Evolutionary conservation across 192 early-diverging fungal species (phyloP), one percentile per base, ranked within the genome.

Genomic region (Rhizophagus clarus): DNA sequence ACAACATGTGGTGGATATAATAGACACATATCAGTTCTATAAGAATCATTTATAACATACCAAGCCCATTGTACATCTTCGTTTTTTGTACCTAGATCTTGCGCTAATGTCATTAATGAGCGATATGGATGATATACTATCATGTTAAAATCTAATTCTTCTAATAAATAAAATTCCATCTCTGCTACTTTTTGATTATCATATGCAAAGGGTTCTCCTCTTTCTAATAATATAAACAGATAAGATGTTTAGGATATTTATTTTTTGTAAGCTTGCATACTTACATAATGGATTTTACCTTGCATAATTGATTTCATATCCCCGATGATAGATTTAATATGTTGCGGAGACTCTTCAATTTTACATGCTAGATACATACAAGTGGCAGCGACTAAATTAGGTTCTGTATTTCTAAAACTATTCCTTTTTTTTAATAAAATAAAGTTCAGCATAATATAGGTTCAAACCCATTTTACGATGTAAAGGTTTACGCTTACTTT

Each of bases 81-180:
- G 68, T 89, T 86, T 32, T 85, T 82, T 79, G 87, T 79, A 12
- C 85, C 88, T 24, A 90, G 79, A 26, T 89, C 88, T 56, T 87
- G 84, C 7, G 86, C 85, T 61, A 90, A 82, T 24, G 85, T 87
- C 1, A 88, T 90, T 2, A 98, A 86, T 6, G 93, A 88, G 29
- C 92, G 90, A 81, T 97, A 98, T 10, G 97, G 95, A 79, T 98
- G 96, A 81, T 91, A 96, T 0, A 96, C 90, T 74, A 97, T 92
- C 71, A 95, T 82, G 79, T 94, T 95, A 76, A 96, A 98, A 81
- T 96, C 92, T 75, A 98, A 89, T 26, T 96, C 96, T 80, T 98
- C 97, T 42, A 98, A 56, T 37, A 98, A 79, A 75, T 97, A 95
- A 83, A 95, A 97, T 80, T 98, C 97, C 85, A 94, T 96, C 67